Percentiles rank a stretch among this genome's conserved stretches.
phyloP scores from a whole-genome alignment of 2,329 filamentous ascomycete species.

The Byssoonygena ceratinophila region DNA sequence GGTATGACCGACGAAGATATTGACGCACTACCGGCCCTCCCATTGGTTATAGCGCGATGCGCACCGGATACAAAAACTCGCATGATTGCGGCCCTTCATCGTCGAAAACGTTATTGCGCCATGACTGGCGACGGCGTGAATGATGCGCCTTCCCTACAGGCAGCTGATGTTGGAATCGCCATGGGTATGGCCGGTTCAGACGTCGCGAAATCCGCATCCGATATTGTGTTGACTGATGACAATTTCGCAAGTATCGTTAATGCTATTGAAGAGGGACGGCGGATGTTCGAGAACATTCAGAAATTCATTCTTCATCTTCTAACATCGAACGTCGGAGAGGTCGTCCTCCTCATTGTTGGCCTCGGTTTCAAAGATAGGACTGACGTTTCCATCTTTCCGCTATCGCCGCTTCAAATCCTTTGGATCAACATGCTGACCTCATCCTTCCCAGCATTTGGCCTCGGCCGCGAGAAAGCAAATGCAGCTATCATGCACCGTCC shows the following conservation, averaged over 20 bases:
- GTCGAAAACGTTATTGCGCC: slow-evolving; percentile 63
- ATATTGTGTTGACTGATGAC: slow-evolving; percentile 56
- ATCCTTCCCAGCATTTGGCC: slow-evolving; percentile 49
- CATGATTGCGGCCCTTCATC: slow-evolving; percentile 80
- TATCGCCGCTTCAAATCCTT: slow-evolving; percentile 50
- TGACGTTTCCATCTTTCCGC: slow-evolving; percentile 47
- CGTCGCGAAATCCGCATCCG: slow-evolving; percentile 71
- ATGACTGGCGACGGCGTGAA: slow-evolving; percentile 89
- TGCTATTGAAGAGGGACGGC: slow-evolving; percentile 69
- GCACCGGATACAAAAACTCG: slow-evolving; percentile 78
- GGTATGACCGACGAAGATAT: slow-evolving; percentile 44
- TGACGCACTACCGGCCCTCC: slow-evolving; percentile 60
- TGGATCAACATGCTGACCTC: slow-evolving; percentile 57
- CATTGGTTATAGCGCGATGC: slow-evolving; percentile 72
- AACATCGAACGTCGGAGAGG: slow-evolving; percentile 48
- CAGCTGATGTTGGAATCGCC: slow-evolving; percentile 75
- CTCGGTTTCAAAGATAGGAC: slow-evolving; percentile 47
- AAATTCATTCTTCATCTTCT: slow-evolving; percentile 54
- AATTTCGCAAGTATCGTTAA: slow-evolving; percentile 80
- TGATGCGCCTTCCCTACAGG: slow-evolving; percentile 69
- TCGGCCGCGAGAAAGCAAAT: slow-evolving; percentile 47
- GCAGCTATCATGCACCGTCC: slow-evolving; percentile 46
- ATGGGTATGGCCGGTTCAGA: slow-evolving; percentile 80
- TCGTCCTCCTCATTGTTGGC: slow-evolving; percentile 47
- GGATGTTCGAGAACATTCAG: slow-evolving; percentile 83